Base-by-base conservation (phyloP, 495 filamentous ascomycete genomes). In the Lophium mytilinum region DNA sequence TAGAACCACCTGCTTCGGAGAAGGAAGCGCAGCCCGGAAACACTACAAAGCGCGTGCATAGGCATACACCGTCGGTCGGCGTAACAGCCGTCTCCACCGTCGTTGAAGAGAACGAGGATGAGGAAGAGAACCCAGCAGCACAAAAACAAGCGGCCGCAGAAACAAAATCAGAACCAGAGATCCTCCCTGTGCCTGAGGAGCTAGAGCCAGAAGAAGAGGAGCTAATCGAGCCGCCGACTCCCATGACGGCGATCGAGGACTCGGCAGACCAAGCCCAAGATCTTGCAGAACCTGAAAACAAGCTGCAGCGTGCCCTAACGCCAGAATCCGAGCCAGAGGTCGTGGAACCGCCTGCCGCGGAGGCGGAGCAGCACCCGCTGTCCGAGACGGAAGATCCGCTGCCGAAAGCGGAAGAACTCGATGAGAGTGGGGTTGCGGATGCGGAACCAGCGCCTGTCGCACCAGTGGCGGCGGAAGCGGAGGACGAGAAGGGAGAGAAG, bases 101-200 rank as follows among this genome's bases (percentile, higher is more conserved):
- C 9, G 54, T 67, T 17, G 65, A 67, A 41, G 65, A 67, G 56
- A 57, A 45, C 9, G 65, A 67, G 39, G 65, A 67, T 21, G 65
- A 67, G 40, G 65, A 67, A 39, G 56, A 59, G 15, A 30, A 30
- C 24, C 24, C 37, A 45, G 2, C 49, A 52, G 19, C 52, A 40
- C 21, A 30, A 19, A 45, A 14, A 54, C 4, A 33, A 54, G 10
- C 36, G 10, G 43, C 18, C 24, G 24, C 52, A 45, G 37, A 42
- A 33, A 10, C 21, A n/a, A 11, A 52, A 51, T 15, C 15, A 17
- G 18, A 34, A 30, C 21, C 9, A 12, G 14, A 49, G 19, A 15
- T 21, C 21, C 10, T 4, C n/a, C 43, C 39, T 11, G 17, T 14
- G 24, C 19, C 54, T 14, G 42, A 33, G 37, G 37, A 52, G 18